Base-by-base conservation (phyloP, 768 basidiomycete genomes). In the Phanerodontia chrysosporium region DNA sequence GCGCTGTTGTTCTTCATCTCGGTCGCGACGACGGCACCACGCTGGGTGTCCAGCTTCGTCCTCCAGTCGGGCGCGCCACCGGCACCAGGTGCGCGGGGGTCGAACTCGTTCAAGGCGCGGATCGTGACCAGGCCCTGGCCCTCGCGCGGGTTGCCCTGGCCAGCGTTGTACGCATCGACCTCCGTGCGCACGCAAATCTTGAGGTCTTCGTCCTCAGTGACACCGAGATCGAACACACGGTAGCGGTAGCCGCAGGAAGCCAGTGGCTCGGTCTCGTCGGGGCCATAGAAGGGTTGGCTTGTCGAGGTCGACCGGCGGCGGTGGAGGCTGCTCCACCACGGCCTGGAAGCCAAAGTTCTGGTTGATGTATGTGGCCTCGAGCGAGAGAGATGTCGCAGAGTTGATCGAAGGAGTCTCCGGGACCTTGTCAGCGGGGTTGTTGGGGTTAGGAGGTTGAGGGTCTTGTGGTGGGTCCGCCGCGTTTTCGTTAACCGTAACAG, bases 1-100 rank as follows among this genome's bases (percentile, higher is more conserved):
- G 89, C 95, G 66, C 89, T 92, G 77, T 99, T 99, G 75, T 99
- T 99, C 79, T 98, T 99, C 97, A 98, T 98, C 80, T 99, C 97
- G 25, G 93, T 95, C 35, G 97, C 94, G 60, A 98, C 95, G 45
- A 99, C 96, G 1, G 97, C 97, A 62, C 97, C 97, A 46, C 95
- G 85, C 74, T 98, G 95, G 4, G 90, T 87, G 74, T 99, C 97
- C 45, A 99, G 77, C 75, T 96, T 96, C n/a, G 90, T 83, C 32
- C 95, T 85, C 97, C 97, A 99, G 73, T 99, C 97, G n/a, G 95
- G 92, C 18, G 96, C 95, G 51, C 95, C 94, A 27, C 95, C 96
- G 0, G 91, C 87, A 24, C 96, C 95, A 63, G 85, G 84, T 1
- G 94, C 83, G 53, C 93, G 84, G 24, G 94, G 82, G 73, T 98